Conservation (phyloP, 2,329 filamentous ascomycete genomes). For the Zasmidium citrigriseum region DNA sequence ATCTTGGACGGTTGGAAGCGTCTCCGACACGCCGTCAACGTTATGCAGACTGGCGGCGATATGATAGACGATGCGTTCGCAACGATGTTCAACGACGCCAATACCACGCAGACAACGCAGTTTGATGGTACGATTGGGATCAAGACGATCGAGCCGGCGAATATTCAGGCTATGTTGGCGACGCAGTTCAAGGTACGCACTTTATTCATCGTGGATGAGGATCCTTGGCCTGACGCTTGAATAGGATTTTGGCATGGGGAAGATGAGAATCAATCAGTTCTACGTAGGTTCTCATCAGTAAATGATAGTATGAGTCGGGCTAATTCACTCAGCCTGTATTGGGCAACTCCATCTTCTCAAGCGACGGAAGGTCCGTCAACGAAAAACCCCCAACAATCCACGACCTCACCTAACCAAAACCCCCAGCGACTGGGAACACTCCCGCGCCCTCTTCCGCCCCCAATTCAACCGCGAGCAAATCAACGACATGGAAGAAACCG, state of each 20-base stretch:
- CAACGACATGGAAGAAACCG: conserved; percentile 33
- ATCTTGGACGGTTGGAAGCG: neutral
- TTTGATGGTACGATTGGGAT: conserved; percentile 13
- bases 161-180: conserved; percentile 57
- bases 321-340: conserved; percentile 20
- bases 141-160: conserved; percentile 45
- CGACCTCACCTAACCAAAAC: neutral
- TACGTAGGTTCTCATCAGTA: neutral
- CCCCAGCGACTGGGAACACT: conserved; percentile 28
- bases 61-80: conserved; percentile 15
- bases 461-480: conserved; percentile 35
- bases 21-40: neutral
- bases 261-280: conserved; percentile 21
- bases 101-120: conserved; percentile 5
- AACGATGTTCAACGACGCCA: conserved; percentile 6
- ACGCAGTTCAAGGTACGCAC: conserved; percentile 49
- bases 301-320: neutral
- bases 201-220: neutral
- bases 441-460: conserved; percentile 31
- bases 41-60: conserved; percentile 11
- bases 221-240: neutral
- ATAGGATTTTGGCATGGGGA: conserved; percentile 44
- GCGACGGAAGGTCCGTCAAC: conserved; percentile 28
- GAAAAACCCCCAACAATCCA: neutral
- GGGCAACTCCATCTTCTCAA: conserved; percentile 33